Evolutionary conservation across 306 rosid species (phyloP), one percentile per base, ranked within the genome.

Genomic region (Sicyos baderoa): DNA sequence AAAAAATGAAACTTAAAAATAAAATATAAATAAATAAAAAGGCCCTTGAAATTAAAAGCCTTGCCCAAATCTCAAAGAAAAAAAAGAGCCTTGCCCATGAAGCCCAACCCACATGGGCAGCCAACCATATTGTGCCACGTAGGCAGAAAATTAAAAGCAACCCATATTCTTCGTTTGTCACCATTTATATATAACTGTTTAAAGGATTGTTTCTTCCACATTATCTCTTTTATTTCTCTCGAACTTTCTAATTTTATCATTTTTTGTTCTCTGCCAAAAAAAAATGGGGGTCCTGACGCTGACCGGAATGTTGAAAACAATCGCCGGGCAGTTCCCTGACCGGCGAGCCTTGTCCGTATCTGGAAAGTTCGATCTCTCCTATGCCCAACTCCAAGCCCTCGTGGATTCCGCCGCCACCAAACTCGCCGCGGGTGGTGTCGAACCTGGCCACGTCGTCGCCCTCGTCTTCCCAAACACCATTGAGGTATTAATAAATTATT

Each of bases 381-480:
- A 79, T 68, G 48, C 85, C 54, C 75, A 62, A 14, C 94, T 87
- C 37, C 66, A 67, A 5, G 56, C 73, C 7, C 67, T 87, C 16
- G 73, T 76, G n/a, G 90, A 87, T 9, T 5, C 52, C 13, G 83
- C 94, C 65, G 90, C 94, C 19, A 47, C 76, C 2, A 71, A 76
- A 3, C 60, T 87, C 4, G 15, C 77, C 52, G 64, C 74, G 37
- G 74, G 79, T 6, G 87, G 84, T 0, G 74, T 85, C 71, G 73
- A 78, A 29, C 78, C 82, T n/a, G 82, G 80, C 75, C 85, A 87
- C 3, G 88, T 87, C 75, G 79, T 85, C 35, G 86, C 86, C 3
- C 90, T 87, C 17, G 85, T 88, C 47, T 87, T 85, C 73, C 85
- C 88, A 2, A 87, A 87, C 73, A 74, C 80, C 71, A 54, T 85